These are phyloP conservation scores for Chlorokybus atmophyticus DNA, from an alignment of 139 green algal genomes.

Conservation along the genomic window DNA sequence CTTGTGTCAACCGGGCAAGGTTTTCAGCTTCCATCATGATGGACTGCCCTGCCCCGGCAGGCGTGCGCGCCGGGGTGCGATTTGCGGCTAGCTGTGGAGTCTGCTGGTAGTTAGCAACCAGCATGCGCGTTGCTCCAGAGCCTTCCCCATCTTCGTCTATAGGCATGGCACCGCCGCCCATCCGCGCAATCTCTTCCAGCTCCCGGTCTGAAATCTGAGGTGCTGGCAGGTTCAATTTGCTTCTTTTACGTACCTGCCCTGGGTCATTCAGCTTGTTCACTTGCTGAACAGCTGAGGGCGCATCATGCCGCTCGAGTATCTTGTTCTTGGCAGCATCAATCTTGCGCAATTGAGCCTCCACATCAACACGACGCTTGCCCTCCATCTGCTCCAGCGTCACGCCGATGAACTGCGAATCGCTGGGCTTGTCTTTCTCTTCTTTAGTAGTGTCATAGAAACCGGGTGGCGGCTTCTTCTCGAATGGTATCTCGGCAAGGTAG, in stretches of 20 bases:
- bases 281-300: constrained; percentile 8
- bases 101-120: constrained; percentile 24
- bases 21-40: constrained; percentile 76
- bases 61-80: constrained; percentile 49
- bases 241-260: constrained; percentile 30
- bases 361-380: constrained; percentile 63
- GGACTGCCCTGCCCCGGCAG: constrained; percentile 38
- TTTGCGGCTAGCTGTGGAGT: constrained; percentile 49
- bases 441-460: constrained; percentile 78
- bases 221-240: constrained; percentile 75
- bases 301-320: constrained; percentile 30
- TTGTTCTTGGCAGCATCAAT: constrained; percentile 60
- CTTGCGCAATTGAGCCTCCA: constrained; percentile 76
- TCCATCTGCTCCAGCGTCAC: constrained; percentile 82
- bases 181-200: constrained; percentile 72
- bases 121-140: constrained; percentile 9
- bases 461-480: constrained; percentile 70
- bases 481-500: constrained; percentile 52
- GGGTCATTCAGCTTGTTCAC: constrained; percentile 54
- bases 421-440: constrained; percentile 36
- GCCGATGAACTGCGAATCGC: constrained; percentile 60
- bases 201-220: constrained; percentile 68
- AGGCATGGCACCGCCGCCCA: constrained; percentile 24
- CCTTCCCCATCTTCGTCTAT: constrained; percentile 49
- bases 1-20: constrained; percentile 49